phyloP scores from a whole-genome alignment of 768 basidiomycete species.

The Suillus brevipes region DNA sequence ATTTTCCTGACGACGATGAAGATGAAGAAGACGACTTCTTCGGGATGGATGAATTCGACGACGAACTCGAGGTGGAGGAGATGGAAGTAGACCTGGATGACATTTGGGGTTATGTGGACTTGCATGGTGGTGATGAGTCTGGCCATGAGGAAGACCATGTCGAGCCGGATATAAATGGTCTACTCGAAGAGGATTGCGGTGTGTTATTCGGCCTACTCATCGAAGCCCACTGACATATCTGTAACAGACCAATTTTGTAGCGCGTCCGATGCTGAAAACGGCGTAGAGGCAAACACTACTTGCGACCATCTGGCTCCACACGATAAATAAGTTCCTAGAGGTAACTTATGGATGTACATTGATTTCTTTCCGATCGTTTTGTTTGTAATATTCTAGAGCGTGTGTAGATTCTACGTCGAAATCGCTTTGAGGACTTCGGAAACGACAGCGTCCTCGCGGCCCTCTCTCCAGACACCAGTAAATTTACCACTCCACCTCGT shows the following conservation, averaged over 20 bases:
- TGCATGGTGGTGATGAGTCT: conserved; percentile 29
- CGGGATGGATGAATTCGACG: conserved; percentile 40
- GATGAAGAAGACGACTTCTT: conserved; percentile 44
- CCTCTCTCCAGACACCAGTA: conserved; percentile 40
- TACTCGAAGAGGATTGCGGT: conserved; percentile 16
- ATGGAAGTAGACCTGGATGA: conserved; percentile 37
- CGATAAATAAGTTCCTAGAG: conserved; percentile 7
- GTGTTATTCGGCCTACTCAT: conserved; percentile 1
- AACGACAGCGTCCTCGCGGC: conserved; percentile 21
- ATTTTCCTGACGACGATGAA: conserved; percentile 52
- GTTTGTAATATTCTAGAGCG: conserved; percentile 7
- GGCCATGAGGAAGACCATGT: conserved; percentile 39
- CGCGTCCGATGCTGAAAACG: background rate
- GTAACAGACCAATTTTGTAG: background rate
- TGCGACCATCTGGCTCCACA: background rate
- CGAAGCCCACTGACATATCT: background rate
- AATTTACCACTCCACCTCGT: conserved; percentile 75
- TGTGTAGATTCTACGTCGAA: conserved; percentile 10
- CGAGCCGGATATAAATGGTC: conserved; percentile 22
- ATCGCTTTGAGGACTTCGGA: conserved; percentile 20
- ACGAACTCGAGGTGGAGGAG: conserved; percentile 39
- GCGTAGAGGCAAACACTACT: background rate
- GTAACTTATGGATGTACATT: conserved; percentile 5
- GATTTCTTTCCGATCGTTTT: conserved; percentile 5
- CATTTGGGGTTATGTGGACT: conserved; percentile 14